A percentile compares a stretch with the other conserved stretches of the same genome.
phyloP scores from a whole-genome alignment of 805 yeast species.

The Ogataea pignaliae region DNA sequence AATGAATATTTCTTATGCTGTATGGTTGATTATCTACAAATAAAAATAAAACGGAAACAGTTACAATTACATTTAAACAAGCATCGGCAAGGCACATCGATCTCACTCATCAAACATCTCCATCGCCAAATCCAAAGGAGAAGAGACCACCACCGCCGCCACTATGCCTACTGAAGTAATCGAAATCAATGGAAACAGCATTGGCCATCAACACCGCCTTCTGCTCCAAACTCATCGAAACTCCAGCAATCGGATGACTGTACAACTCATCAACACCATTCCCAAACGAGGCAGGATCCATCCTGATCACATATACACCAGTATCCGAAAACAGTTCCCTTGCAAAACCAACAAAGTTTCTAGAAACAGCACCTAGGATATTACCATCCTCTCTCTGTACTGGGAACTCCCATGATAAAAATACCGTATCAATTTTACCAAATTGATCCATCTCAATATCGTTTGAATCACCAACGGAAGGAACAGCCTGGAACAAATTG shows the following conservation, averaged over 20 bases:
- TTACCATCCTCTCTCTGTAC: slow-evolving; percentile 54
- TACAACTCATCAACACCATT: slow-evolving; percentile 48
- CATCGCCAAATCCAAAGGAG: slow-evolving; percentile 16
- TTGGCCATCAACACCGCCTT: slow-evolving; percentile 82
- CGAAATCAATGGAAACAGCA: slow-evolving; percentile 91
- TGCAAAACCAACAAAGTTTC: slow-evolving; percentile 94
- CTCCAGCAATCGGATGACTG: slow-evolving; percentile 36
- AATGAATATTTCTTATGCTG: too few species aligned
- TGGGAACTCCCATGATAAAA: slow-evolving; percentile 83
- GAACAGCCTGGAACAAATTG: slow-evolving; percentile 56
- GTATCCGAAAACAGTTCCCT: slow-evolving; percentile 93
- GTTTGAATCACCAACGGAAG: not conserved
- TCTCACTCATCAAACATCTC: not conserved
- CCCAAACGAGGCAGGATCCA: slow-evolving; percentile 68
- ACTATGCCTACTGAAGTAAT: slow-evolving; percentile 93
- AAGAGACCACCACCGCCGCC: slow-evolving; percentile 43
- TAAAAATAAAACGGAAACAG: too few species aligned
- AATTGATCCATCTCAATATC: slow-evolving; percentile 62
- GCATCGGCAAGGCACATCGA: too few species aligned
- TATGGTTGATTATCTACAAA: too few species aligned
- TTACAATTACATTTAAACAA: too few species aligned
- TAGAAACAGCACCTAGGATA: slow-evolving; percentile 72
- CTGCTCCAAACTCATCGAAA: slow-evolving; percentile 63
- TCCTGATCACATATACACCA: slow-evolving; percentile 82
- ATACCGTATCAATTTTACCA: slow-evolving; percentile 84